Evolutionary conservation across 257 asterid species (phyloP), one percentile per base, ranked within the genome.

Genomic region (Gentiana dahurica): DNA sequence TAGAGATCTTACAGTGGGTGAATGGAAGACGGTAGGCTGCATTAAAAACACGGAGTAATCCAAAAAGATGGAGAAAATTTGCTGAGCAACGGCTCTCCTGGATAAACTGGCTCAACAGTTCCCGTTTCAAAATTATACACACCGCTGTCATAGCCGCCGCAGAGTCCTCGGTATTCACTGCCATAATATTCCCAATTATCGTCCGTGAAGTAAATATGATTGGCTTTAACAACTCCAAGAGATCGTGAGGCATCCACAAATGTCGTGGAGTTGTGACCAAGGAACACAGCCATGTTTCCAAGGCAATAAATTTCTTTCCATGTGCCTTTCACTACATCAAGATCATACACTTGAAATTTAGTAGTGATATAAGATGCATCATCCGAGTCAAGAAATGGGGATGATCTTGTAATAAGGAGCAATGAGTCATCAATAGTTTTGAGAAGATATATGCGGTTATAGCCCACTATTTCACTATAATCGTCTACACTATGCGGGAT

Each of bases 141-240:
- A 0, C 44, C 44, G 24, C 24, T 24, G 24, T 24, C 24, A 24
- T 24, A 24, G 24, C 24, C 24, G 1, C 24, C 24, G 24, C 44
- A 4, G 9, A 15, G 34, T 53, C 4, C 39, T 34, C 4, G 5
- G 12, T 4, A 1, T 3, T 2, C 12, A 1, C 11, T 47, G 13
- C 51, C 7, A 36, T 53, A 53, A 3, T 8, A 35, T 10, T 54
- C 44, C 46, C 33, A 35, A 10, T 11, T 9, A 54, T 54, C 46
- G 36, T 54, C 58, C 0, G 45, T 36, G 3, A 55, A 55, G 39
- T 55, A 55, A 7, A 55, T 55, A 55, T 15, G 47, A 13, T 55
- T 38, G 4, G 48, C 34, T 7, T 55, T 38, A 6, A 55, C 36
- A 4, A 8, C 5, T 6, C 46, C 34, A 1, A 2, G 12, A 4